These are phyloP conservation scores for Purshia tridentata DNA, from an alignment of 306 rosid species.

Conservation along the genomic window DNA sequence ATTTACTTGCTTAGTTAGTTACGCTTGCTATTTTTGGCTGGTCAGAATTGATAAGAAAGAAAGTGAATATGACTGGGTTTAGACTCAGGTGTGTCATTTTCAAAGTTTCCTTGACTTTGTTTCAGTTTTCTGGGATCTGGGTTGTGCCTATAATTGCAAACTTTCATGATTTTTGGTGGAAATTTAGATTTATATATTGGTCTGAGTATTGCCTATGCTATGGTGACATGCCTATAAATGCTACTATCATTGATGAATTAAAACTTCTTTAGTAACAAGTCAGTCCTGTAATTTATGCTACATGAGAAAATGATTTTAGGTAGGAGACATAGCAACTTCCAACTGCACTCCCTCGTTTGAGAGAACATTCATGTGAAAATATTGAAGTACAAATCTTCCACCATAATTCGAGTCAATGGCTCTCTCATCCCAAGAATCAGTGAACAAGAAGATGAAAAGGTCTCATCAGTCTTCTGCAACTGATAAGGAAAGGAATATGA, in stretches of 20 bases:
- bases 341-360: background rate
- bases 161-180: too few relatives aligned
- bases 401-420: background rate
- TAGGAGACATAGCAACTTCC: background rate
- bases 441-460: background rate
- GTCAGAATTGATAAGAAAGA: too few relatives aligned
- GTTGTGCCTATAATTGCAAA: background rate
- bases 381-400: slow-evolving; percentile 6
- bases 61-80: background rate
- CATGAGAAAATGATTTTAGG: background rate
- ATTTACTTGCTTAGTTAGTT: background rate
- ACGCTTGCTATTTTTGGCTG: too few relatives aligned
- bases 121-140: background rate
- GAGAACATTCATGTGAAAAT: background rate
- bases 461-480: background rate
- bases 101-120: background rate
- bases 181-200: too few relatives aligned
- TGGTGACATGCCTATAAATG: too few relatives aligned
- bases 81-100: background rate
- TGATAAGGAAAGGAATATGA: slow-evolving; percentile 8
- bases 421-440: background rate
- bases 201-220: too few relatives aligned
- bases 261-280: too few relatives aligned
- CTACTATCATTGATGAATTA: too few relatives aligned
- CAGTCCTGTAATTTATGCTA: background rate